phyloP scores from a whole-genome alignment of 106 monocot genomes.

The Triglochin maritima region DNA sequence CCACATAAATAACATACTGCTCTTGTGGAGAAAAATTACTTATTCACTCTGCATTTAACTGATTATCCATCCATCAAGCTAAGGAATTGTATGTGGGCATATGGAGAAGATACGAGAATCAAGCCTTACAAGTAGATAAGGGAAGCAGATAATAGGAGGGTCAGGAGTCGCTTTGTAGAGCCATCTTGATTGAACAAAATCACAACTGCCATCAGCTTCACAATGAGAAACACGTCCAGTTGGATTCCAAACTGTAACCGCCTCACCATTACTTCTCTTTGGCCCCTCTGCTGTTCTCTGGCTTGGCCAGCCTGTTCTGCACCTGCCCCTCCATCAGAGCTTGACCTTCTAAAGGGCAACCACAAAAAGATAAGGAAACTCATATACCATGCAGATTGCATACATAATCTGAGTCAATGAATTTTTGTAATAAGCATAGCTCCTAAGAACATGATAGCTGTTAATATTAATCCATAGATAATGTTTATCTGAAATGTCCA shows the following conservation, averaged over 20 bases:
- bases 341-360: slow-evolving; percentile 28
- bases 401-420: neutral
- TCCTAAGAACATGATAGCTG: neutral
- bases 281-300: slow-evolving; percentile 46
- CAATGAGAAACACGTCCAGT: slow-evolving; percentile 66
- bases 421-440: too few relatives aligned
- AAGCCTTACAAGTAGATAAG: slow-evolving; percentile 73
- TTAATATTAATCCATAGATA: neutral
- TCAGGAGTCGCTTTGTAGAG: slow-evolving; percentile 63
- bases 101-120: neutral
- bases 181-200: slow-evolving; percentile 89
- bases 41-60: neutral
- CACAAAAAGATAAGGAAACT: neutral
- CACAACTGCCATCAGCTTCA: slow-evolving; percentile 74
- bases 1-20: neutral
- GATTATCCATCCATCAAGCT: neutral
- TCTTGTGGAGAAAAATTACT: neutral
- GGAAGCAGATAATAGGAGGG: slow-evolving; percentile 55
- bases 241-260: slow-evolving; percentile 82
- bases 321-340: slow-evolving; percentile 18
- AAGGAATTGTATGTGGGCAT: neutral
- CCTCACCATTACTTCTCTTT: slow-evolving; percentile 62
- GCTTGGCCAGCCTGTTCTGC: slow-evolving; percentile 33
- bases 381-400: neutral
- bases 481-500: neutral